Conservation (phyloP, 257 asterid species). For the Solanum lignicaule region DNA sequence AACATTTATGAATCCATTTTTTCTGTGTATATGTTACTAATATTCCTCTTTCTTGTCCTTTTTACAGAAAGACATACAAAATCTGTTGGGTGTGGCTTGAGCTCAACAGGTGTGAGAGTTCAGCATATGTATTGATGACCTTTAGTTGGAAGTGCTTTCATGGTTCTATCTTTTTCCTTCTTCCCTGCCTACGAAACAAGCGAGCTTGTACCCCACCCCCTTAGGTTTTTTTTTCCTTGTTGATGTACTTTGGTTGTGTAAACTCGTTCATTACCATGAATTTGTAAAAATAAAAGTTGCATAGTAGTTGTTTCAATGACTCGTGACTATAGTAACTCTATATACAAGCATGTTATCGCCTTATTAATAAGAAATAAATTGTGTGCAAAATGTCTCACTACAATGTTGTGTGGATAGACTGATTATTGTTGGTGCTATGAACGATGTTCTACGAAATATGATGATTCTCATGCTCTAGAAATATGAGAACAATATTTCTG, state of each 20-base stretch:
- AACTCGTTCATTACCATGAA: background rate
- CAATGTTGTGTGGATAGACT: background rate
- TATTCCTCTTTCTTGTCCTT: background rate
- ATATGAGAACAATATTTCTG: background rate
- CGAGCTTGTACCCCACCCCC: background rate
- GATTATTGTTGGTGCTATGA: background rate
- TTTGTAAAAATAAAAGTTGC: background rate
- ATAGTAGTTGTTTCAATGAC: background rate
- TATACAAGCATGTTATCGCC: background rate
- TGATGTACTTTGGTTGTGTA: background rate
- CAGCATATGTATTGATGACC: background rate
- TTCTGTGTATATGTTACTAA: background rate
- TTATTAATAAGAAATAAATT: background rate
- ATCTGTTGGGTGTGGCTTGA: slow-evolving; percentile 36
- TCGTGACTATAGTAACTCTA: background rate
- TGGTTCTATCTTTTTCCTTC: background rate
- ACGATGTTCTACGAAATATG: background rate
- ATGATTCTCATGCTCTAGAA: background rate
- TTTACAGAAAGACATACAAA: slow-evolving; percentile 52
- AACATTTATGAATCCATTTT: background rate
- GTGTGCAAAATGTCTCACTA: background rate
- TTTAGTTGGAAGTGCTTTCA: background rate
- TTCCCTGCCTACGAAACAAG: background rate
- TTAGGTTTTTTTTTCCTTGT: background rate
- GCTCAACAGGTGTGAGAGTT: background rate